Evolutionary conservation across 352 stramenopile genomes (phyloP), one percentile per base, ranked within the genome.

Genomic region (Pythium grandisporangium): DNA sequence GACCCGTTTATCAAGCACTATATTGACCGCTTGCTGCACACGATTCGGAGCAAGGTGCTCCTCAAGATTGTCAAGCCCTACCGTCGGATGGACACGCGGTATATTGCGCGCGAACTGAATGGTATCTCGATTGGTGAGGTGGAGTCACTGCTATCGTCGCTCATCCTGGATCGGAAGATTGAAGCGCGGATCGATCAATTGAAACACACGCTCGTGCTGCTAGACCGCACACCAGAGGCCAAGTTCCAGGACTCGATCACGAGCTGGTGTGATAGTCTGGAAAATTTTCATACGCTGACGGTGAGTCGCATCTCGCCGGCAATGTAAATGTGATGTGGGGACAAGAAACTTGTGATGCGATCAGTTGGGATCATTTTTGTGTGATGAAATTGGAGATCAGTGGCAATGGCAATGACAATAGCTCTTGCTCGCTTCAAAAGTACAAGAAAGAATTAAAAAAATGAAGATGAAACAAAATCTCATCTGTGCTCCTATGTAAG

Each of bases 1-100:
- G 94, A 98, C 61, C 83, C 93, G 42, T 98, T 98, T 60, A 93
- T 98, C 36, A 85, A 92, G 53, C 77, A 96, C 50, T 94, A 98
- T 57, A 85, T 98, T 19, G 85, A 93, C 50, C 88, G 94, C 45
- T 69, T 98, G 33, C 51, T 98, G 17, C 77, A 83, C 17, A 98
- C 93, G 4, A 97, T 98, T 58, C 81, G 94, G 14, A 96, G 75
- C 49, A 96, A 98, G 59, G 94, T 98, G 33, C 61, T 98, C 41
- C 61, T 96, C 23, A 92, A 93, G 46, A 89, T 96, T 34, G 84
- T 98, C 55, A 91, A 84, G 34, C 92, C 93, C 1, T 98, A 98
- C 55, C 82, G 86, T 20, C 81, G 79, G n/a, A 96, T 98, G 66
- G 84, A 90, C 33, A 81, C 96, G 6, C 45, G 60, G 24, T 95